Base-by-base conservation (phyloP, 495 filamentous ascomycete genomes). In the Aspergillus steynii region DNA sequence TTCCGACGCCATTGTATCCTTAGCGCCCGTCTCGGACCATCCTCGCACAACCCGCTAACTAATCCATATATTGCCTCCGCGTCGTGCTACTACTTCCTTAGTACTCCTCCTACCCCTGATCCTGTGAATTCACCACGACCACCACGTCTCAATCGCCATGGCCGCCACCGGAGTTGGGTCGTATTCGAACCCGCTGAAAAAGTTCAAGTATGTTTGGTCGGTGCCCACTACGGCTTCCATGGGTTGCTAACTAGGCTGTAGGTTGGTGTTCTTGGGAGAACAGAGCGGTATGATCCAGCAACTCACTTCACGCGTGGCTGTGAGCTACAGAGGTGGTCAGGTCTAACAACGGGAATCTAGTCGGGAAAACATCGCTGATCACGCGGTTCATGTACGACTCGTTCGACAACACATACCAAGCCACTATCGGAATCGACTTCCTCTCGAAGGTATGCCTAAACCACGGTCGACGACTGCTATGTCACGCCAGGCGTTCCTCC, bases 371-470 rank as follows among this genome's bases (percentile, higher is more conserved):
- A 45, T 98, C 96, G 50, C 80, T 99, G 70, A 99, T 99, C 73
- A 99, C 95, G 57, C 89, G 95, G 59, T 99, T 99, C 81, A 99
- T 99, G 95, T 99, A 99, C 83, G 95, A 99, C 78, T 97, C 95
- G 37, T 99, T 99, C 85, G 96, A 99, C 82, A 97, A 96, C 80
- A 98, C 93, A 85, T 99, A 99, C 77, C 95, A 99, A 78, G 95
- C 95, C 50, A 99, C 95, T 56, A 99, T 99, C 70, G 95, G 95
- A 73, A 99, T 99, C 78, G 95, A 99, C 80, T 99, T 99, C 72
- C 87, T 99, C 64, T 97, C 93, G 64, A 99, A 99, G 87, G 92
- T 90, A 83, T 62, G 71, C 56, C 46, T 57, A 56, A 42, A 51
- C 50, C 50, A 50, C 47, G 34, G 55, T 53, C 31, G 34, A 25